phyloP scores from a whole-genome alignment of 208 protist genomes.

The Wallacemonas rigidus region DNA sequence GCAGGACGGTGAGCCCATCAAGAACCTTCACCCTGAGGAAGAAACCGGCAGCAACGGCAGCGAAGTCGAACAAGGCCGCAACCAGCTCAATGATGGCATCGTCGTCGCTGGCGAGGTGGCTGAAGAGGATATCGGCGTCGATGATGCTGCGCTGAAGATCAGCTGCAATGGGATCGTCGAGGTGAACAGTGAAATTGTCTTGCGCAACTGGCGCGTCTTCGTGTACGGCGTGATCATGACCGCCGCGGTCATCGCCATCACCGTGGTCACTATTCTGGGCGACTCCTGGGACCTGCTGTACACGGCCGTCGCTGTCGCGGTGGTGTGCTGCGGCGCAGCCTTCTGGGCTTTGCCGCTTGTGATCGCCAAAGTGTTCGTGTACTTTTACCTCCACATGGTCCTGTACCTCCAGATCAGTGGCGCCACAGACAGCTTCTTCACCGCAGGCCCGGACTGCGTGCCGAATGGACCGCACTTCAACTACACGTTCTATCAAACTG shows the following conservation, averaged over 20 bases:
- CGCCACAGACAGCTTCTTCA: slow-evolving; percentile 65
- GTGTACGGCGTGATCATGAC: slow-evolving; percentile 48
- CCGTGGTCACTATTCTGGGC: slow-evolving; percentile 37
- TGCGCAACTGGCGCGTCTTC: slow-evolving; percentile 37
- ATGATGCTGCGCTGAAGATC: slow-evolving; percentile 22
- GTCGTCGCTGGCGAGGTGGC: not conserved
- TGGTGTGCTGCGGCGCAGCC: slow-evolving; percentile 18
- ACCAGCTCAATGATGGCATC: slow-evolving; percentile 5
- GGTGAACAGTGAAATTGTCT: slow-evolving; percentile 41
- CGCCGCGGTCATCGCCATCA: slow-evolving; percentile 31
- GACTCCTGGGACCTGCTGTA: slow-evolving; percentile 30
- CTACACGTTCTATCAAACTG: slow-evolving; percentile 68
- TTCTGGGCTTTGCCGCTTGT: slow-evolving; percentile 39
- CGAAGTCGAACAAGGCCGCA: not conserved
- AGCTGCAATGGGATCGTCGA: slow-evolving; percentile 36
- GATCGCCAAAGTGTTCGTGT: slow-evolving; percentile 38
- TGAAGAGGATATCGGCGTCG: slow-evolving; percentile 6
- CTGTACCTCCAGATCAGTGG: slow-evolving; percentile 62
- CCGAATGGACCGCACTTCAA: slow-evolving; percentile 65
- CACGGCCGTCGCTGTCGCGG: slow-evolving; percentile 23
- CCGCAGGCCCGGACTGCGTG: slow-evolving; percentile 41
- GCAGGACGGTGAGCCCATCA: slow-evolving; percentile 14
- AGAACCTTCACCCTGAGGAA: slow-evolving; percentile 22
- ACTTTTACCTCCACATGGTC: slow-evolving; percentile 33
- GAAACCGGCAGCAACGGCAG: slow-evolving; percentile 28